Conservation (phyloP, 257 asterid genomes). For the Primulina tabacum region DNA sequence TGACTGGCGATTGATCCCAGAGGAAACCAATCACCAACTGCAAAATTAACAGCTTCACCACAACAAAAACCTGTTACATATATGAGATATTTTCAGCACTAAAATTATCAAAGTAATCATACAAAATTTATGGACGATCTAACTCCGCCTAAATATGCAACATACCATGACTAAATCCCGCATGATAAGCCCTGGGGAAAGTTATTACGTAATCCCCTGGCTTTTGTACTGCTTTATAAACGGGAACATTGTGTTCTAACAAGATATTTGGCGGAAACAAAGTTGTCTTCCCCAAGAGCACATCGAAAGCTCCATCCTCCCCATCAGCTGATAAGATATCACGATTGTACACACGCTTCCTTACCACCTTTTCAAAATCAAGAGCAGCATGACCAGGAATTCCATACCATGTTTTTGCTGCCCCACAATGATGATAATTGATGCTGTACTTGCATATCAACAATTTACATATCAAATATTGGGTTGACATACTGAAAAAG, state of each 20-base stretch:
- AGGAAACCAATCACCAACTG: slow-evolving; percentile 94
- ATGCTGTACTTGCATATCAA: slow-evolving; percentile 45
- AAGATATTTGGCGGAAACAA: slow-evolving; percentile 86
- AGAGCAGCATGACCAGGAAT: slow-evolving; percentile 93
- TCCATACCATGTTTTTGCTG: slow-evolving; percentile 98
- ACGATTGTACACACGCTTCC: slow-evolving; percentile 67
- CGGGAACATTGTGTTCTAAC: slow-evolving; percentile 76
- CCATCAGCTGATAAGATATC: slow-evolving; percentile 76
- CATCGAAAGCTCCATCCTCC: slow-evolving; percentile 97
- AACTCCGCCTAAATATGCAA: neutral
- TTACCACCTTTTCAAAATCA: slow-evolving; percentile 77
- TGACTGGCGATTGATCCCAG: slow-evolving; percentile 84
- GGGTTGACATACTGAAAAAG: slow-evolving; percentile 10
- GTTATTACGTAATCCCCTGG: slow-evolving; percentile 93
- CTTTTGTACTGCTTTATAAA: slow-evolving; percentile 88
- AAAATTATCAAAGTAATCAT: neutral
- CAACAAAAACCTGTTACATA: slow-evolving; percentile 75
- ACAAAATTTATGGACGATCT: slow-evolving; percentile 11
- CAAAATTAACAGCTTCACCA: slow-evolving; percentile 99
- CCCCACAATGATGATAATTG: slow-evolving; percentile 97
- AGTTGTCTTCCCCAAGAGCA: slow-evolving; percentile 92
- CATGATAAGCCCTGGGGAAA: slow-evolving; percentile 96
- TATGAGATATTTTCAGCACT: neutral
- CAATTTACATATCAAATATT: slow-evolving; percentile 23
- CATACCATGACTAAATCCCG: slow-evolving; percentile 98